Evolutionary conservation across 139 green algal species (phyloP).

Genomic region (Bryopsis sp.): DNA sequence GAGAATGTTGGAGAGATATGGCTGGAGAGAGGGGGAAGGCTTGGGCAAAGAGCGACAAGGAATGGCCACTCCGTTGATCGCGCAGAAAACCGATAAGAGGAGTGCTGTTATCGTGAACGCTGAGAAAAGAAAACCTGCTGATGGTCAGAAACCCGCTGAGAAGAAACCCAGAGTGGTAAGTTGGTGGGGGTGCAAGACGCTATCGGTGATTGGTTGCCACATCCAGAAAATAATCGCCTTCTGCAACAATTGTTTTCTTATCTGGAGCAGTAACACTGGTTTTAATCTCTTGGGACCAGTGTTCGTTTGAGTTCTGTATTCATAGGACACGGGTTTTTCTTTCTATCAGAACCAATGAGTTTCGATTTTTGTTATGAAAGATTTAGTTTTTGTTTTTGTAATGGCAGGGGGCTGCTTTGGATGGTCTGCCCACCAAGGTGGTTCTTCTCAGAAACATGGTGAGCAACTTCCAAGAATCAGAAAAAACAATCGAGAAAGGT

Average conservation of each 20-base stretch:
- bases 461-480: no score
- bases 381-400: no score
- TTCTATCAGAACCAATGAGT: no score
- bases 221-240: no score
- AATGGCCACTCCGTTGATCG: conserved; percentile 77
- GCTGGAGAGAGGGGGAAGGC: conserved; percentile 82
- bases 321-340: no score
- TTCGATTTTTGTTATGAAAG: no score
- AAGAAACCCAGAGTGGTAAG: conserved; percentile 10
- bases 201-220: no score
- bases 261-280: no score
- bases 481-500: no score
- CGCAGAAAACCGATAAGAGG: conserved; percentile 58
- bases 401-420: neutral
- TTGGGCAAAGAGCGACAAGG: conserved; percentile 67
- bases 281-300: no score
- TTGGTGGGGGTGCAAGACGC: neutral
- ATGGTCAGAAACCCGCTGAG: conserved; percentile 7
- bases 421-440: neutral
- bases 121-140: conserved; percentile 8
- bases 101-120: conserved; percentile 68
- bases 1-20: conserved; percentile 94
- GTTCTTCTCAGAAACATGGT: neutral
- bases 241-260: no score
- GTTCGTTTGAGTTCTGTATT: no score